phyloP scores from a whole-genome alignment of 805 yeast genomes.

The Yarrowia yakushimensis region DNA sequence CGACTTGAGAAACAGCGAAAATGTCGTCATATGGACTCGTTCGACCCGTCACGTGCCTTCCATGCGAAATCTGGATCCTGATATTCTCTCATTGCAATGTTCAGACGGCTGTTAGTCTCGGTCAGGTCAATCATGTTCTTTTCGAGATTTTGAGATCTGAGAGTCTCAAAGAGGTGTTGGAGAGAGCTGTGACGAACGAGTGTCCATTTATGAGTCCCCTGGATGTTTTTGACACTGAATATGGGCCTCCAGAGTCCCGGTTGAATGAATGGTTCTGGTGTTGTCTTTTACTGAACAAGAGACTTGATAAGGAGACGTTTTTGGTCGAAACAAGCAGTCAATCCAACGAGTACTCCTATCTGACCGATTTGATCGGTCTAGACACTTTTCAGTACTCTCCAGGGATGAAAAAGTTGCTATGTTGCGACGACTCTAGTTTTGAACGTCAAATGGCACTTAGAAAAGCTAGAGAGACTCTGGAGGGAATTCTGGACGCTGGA shows the following conservation, averaged over 20 bases:
- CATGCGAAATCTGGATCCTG: neutral
- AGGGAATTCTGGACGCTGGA: neutral
- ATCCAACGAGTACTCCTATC: neutral
- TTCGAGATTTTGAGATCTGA: neutral
- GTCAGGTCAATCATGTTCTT: neutral
- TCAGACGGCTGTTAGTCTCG: neutral
- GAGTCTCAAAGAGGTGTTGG: neutral
- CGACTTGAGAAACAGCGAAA: no score
- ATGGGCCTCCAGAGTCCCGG: neutral
- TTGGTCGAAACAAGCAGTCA: no score
- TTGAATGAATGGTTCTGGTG: neutral
- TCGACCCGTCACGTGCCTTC: neutral
- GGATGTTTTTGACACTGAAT: neutral
- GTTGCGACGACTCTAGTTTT: neutral
- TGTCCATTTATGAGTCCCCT: neutral
- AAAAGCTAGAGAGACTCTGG: neutral
- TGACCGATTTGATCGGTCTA: neutral
- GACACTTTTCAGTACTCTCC: neutral
- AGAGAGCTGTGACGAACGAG: neutral
- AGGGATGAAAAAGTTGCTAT: neutral
- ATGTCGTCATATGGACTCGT: no score
- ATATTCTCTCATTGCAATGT: neutral
- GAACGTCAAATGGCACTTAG: neutral
- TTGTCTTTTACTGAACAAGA: neutral
- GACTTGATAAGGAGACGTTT: neutral